Base-by-base conservation (phyloP, 306 rosid genomes). In the Cyclanthera cordifolia region DNA sequence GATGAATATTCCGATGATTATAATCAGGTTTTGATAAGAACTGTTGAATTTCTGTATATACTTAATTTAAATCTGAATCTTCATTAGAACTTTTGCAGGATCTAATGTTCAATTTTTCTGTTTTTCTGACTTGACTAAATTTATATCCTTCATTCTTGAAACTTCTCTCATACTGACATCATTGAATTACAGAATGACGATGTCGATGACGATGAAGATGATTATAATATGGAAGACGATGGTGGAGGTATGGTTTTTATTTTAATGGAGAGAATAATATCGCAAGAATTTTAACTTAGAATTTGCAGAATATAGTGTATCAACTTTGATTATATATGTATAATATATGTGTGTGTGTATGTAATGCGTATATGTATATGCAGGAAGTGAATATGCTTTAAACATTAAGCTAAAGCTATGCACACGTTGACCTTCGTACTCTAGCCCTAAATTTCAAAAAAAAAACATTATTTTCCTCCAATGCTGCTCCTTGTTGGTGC, bases 161-260 rank as follows among this genome's bases (percentile, higher is more conserved):
- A 59, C 4, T 17, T 61, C 41, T 61, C 32, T 34, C 28, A 15
- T 2, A 61, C 28, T 61, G 9, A 61, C 51, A 20, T 39, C 28
- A 12, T 10, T 17, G 69, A 20, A 4, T 20, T 53, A 50, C 74
- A 71, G 74, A 71, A 71, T 6, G 68, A 57, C 46, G 1, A 56
- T 20, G 43, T 72, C 17, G 75, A 72, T 8, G 75, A 72, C 3
- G 75, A 72, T 17, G 75, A 72, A 55, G 75, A 72, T 2, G 75
- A 72, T 72, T 72, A 55, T 55, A 72, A 72, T 53, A 58, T 58
- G 67, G 75, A 39, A 25, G 75, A 72, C 1, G 75, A 72, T 3
- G 75, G 75, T 15, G 75, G 39, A 70, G 73, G 73, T 70, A 70
- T 52, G 61, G 24, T 68, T 28, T 28, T 14, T 50, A 55, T 8